phyloP scores from a whole-genome alignment of 31 red algal genomes.

The Odonthalia washingtoniensis region DNA sequence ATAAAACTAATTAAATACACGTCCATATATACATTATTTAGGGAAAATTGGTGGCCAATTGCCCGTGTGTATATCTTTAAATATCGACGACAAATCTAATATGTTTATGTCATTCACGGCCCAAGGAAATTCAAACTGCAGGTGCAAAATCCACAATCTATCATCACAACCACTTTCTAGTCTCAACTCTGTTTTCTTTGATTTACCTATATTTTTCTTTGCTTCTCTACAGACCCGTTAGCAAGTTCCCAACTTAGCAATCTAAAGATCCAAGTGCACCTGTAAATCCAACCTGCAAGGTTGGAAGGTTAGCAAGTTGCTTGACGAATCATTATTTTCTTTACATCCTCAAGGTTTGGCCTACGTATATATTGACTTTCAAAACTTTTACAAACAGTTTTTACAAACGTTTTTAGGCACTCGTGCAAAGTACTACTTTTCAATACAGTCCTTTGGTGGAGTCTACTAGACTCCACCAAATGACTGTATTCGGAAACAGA shows the following conservation, averaged over 20 bases:
- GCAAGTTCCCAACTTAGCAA: constrained; percentile 12
- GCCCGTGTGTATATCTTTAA: neutral
- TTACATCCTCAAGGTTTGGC: no score
- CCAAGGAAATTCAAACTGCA: constrained; percentile 1
- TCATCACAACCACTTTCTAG: constrained; percentile 17
- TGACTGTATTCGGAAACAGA: no score
- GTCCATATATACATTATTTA: neutral
- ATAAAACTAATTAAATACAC: constrained; percentile 27
- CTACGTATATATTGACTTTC: no score
- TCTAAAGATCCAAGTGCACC: constrained; percentile 19
- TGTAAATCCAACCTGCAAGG: neutral
- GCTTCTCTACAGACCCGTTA: neutral
- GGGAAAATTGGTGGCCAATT: neutral
- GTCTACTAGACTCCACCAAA: no score
- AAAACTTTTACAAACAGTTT: no score
- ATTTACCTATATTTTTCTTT: constrained; percentile 16
- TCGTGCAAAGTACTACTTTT: no score
- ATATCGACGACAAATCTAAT: constrained; percentile 16
- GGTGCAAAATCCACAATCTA: constrained; percentile 25
- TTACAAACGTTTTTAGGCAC: no score
- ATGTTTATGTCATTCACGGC: no score
- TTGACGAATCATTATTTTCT: constrained; percentile 12
- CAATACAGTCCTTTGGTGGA: no score
- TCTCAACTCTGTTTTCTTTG: neutral
- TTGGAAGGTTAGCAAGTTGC: no score